Conservation (phyloP, 1,139 yeast genomes). For the Candida sp. region DNA sequence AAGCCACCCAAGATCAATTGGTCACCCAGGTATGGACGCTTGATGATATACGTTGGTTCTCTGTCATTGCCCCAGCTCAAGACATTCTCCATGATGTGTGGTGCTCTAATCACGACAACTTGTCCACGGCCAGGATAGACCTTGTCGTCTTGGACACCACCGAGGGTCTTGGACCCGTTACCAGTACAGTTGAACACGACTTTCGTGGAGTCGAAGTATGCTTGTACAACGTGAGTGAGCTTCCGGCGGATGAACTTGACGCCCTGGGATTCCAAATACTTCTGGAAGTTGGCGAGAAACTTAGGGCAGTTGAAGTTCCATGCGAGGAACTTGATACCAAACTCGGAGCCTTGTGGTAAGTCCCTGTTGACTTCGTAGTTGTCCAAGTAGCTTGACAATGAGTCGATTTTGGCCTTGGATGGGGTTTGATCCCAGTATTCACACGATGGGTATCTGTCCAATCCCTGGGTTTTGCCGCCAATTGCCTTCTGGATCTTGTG, state of each 20-base stretch:
- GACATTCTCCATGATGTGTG: slow-evolving; percentile 52
- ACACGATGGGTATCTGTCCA: slow-evolving; percentile 54
- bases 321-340: slow-evolving; percentile 57
- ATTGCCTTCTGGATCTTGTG: slow-evolving; percentile 43
- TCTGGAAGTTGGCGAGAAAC: slow-evolving; percentile 50
- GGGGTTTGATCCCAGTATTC: slow-evolving; percentile 61
- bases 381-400: slow-evolving; percentile 49
- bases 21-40: slow-evolving; percentile 65
- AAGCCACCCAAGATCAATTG: slow-evolving; percentile 74
- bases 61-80: slow-evolving; percentile 54
- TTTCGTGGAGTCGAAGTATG: slow-evolving; percentile 41
- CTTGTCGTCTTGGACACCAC: slow-evolving; percentile 57
- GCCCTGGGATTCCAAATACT: slow-evolving; percentile 46
- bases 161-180: slow-evolving; percentile 58
- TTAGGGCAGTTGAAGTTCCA: slow-evolving; percentile 75
- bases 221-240: slow-evolving; percentile 58
- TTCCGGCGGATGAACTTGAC: slow-evolving; percentile 50
- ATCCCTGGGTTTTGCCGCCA: slow-evolving; percentile 58
- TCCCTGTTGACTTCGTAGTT: slow-evolving; percentile 37
- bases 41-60: slow-evolving; percentile 68
- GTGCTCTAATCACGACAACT: slow-evolving; percentile 64
- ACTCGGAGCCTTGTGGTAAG: slow-evolving; percentile 52
- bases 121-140: slow-evolving; percentile 74
- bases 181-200: slow-evolving; percentile 75
- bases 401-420: slow-evolving; percentile 41